A percentile compares a stretch with the other conserved stretches of the same genome.
Evolutionary conservation across 2,329 filamentous ascomycete genomes (phyloP).

Genomic region (Zymoseptoria passerinii): DNA sequence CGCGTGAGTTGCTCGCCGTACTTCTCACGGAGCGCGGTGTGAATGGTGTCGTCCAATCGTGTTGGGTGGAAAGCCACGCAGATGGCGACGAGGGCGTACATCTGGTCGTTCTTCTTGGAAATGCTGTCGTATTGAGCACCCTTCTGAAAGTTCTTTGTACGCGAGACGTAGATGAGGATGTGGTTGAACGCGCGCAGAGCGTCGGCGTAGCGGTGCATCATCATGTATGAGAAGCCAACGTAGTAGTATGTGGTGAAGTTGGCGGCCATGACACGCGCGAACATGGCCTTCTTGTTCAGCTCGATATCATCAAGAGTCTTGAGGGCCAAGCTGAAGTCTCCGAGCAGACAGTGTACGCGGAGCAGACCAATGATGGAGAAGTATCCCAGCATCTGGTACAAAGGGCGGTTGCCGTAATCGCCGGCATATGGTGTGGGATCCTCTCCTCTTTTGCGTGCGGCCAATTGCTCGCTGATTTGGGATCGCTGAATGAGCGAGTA

Average conservation of each 20-base stretch:
- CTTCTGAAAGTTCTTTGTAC: conserved; percentile 99
- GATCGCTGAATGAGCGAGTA: conserved; percentile 98
- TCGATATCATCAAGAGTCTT: conserved; percentile 99
- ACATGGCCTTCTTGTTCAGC: conserved; percentile 99
- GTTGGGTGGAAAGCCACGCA: conserved; percentile 98
- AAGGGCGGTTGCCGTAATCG: conserved; percentile 86
- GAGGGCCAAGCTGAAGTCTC: conserved; percentile 94
- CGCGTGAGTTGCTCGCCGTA: conserved; percentile 97
- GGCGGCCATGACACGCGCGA: conserved; percentile 96
- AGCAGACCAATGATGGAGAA: conserved; percentile 98
- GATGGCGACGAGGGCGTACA: conserved; percentile 98
- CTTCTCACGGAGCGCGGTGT: conserved; percentile 96
- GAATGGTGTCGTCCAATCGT: conserved; percentile 95
- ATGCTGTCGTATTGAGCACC: conserved; percentile 97
- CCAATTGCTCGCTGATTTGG: conserved; percentile 95
- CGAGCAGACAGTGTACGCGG: conserved; percentile 89
- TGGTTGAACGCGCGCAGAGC: conserved; percentile 99
- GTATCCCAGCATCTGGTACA: conserved; percentile 98
- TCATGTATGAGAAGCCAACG: conserved; percentile 99
- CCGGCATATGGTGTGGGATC: conserved; percentile 81
- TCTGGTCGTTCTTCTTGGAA: conserved; percentile 99
- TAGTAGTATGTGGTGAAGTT: conserved; percentile 99
- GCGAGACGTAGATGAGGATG: conserved; percentile 96
- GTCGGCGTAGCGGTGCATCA: conserved; percentile 99
- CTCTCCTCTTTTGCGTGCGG: conserved; percentile 87